Percentiles rank a stretch among this genome's conserved stretches.
Evolutionary conservation across 1,139 yeast genomes (phyloP).

Genomic region (Yamadazyma friedrichii): DNA sequence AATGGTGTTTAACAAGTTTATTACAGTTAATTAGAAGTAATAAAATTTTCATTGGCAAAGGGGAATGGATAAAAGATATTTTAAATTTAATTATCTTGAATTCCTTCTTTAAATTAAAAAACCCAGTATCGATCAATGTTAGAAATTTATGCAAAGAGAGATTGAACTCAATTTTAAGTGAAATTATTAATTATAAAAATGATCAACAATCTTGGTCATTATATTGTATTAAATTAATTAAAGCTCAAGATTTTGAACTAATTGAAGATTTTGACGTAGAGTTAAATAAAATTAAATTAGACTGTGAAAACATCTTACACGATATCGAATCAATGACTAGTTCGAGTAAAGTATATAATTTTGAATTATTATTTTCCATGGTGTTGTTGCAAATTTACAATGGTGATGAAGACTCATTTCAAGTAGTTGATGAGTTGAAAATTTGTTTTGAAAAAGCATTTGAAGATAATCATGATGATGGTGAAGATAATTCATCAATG

Average conservation of each 20-base stretch:
- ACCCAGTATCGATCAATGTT: conserved; percentile 28
- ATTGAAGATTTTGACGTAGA: conserved; percentile 55
- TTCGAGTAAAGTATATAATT: conserved; percentile 36
- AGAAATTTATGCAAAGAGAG: conserved; percentile 54
- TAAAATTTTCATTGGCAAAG: conserved; percentile 23
- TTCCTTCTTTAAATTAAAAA: conserved; percentile 48
- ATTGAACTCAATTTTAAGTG: conserved; percentile 63
- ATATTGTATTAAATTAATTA: conserved; percentile 32
- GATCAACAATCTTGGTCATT: conserved; percentile 62
- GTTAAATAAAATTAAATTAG: conserved; percentile 45
- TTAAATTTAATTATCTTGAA: conserved; percentile 51
- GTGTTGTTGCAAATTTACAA: conserved; percentile 74
- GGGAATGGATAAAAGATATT: conserved; percentile 40
- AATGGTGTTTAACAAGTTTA: conserved; percentile 70
- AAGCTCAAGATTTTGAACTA: conserved; percentile 19
- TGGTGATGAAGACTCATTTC: conserved; percentile 78
- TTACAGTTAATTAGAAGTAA: conserved; percentile 56
- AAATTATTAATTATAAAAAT: conserved; percentile 47
- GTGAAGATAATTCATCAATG: conserved; percentile 42
- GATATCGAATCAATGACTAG: conserved; percentile 9
- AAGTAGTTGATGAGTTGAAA: conserved; percentile 71
- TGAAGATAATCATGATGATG: conserved; percentile 16
- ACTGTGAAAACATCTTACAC: conserved; percentile 48
- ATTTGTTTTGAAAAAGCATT: conserved; percentile 45
- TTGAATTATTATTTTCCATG: conserved; percentile 76